Conservation (phyloP, 1,284 basidiomycete genomes). For the Apiotrichum montevideense region DNA sequence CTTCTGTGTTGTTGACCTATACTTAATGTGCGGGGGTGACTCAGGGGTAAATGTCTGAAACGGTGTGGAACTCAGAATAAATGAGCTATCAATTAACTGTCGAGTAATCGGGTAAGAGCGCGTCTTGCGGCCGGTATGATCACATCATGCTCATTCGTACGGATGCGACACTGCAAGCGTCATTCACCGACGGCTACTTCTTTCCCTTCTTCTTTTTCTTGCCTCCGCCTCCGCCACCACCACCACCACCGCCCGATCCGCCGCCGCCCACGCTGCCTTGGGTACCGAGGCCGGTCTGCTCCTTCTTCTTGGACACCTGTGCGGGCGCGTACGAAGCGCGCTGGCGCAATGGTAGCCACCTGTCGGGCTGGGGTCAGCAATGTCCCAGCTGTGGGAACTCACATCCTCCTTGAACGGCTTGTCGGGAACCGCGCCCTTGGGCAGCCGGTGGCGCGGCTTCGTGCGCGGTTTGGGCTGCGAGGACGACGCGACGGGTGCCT, state of each 20-base stretch:
- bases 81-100: too few relatives aligned
- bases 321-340: slow-evolving; percentile 31
- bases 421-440: slow-evolving; percentile 37
- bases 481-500: not conserved
- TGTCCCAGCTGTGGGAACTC: slow-evolving; percentile 15
- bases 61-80: too few relatives aligned
- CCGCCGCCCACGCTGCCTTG: slow-evolving; percentile 12
- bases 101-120: too few relatives aligned
- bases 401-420: slow-evolving; percentile 41
- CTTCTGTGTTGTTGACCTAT: too few relatives aligned
- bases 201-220: slow-evolving; percentile 13
- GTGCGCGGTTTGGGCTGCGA: slow-evolving; percentile 7
- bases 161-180: too few relatives aligned
- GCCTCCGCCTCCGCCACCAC: slow-evolving; percentile 9
- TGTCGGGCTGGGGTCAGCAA: slow-evolving; percentile 34
- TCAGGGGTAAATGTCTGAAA: too few relatives aligned
- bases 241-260: not conserved
- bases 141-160: too few relatives aligned
- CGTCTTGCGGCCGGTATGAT: too few relatives aligned
- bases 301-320: slow-evolving; percentile 29
- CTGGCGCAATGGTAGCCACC: slow-evolving; percentile 44
- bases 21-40: too few relatives aligned
- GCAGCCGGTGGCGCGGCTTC: slow-evolving; percentile 40
- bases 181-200: too few relatives aligned
- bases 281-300: slow-evolving; percentile 19